Conservation (phyloP, 208 protist species). For the Leishmania gerbilli region DNA sequence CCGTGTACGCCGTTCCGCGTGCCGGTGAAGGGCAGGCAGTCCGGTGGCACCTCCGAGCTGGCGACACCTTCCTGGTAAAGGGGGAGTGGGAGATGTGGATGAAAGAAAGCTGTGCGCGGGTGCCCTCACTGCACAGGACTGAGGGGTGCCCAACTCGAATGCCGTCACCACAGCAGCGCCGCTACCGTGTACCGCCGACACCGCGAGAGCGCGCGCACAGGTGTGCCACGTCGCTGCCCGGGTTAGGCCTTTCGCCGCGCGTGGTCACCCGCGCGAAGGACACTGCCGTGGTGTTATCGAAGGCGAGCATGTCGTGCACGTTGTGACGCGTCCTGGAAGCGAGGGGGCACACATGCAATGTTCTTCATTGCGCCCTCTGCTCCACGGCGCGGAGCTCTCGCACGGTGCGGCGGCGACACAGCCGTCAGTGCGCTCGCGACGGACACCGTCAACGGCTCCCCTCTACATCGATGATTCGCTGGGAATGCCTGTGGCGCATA, state of each 20-base stretch:
- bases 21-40: not conserved
- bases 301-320: slow-evolving; percentile 7
- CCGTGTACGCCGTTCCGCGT: not conserved
- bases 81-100: not conserved
- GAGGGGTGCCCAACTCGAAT: not conserved
- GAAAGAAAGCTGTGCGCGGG: not conserved
- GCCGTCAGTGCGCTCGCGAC: not conserved
- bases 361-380: not conserved
- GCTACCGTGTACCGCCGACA: not conserved
- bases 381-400: not conserved
- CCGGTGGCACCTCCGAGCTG: not conserved
- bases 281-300: not conserved
- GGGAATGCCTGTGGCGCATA: not conserved
- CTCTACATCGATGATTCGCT: not conserved
- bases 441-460: not conserved
- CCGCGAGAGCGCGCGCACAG: not conserved
- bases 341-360: not conserved
- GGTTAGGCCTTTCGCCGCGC: not conserved
- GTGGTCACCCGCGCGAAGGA: not conserved
- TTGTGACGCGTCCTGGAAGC: not conserved
- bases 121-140: not conserved
- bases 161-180: not conserved
- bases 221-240: not conserved
- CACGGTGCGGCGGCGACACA: not conserved
- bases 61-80: slow-evolving; percentile 1